phyloP scores from a whole-genome alignment of 352 stramenopile genomes.

The Pythium utonaiense region DNA sequence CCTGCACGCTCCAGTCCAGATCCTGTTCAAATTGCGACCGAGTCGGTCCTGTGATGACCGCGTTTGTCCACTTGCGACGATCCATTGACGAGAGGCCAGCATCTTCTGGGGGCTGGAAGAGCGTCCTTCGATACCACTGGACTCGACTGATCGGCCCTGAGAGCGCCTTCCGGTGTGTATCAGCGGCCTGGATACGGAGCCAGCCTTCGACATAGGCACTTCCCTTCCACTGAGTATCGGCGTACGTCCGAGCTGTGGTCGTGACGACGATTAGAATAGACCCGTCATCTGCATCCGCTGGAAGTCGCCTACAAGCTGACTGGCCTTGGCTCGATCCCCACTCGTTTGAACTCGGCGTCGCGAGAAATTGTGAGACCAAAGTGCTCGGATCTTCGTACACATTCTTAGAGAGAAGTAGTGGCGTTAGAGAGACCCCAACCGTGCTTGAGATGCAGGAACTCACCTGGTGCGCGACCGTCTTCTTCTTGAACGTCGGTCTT shows the following conservation, averaged over 20 bases:
- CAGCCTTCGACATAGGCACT: neutral
- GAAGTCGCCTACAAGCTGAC: neutral
- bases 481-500: neutral
- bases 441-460: too few relatives aligned
- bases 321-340: neutral
- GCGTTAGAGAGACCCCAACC: too few relatives aligned
- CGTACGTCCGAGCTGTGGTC: neutral
- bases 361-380: neutral
- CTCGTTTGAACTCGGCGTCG: neutral
- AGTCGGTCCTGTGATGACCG: neutral
- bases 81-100: neutral
- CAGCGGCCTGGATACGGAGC: neutral
- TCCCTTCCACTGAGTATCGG: neutral
- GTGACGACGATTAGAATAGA: neutral
- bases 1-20: slow-evolving; percentile 2
- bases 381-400: neutral
- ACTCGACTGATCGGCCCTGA: neutral
- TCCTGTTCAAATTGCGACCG: neutral
- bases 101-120: neutral
- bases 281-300: neutral
- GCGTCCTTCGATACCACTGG: neutral
- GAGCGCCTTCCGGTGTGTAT: neutral
- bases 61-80: neutral
- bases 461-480: neutral
- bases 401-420: too few relatives aligned